Evolutionary conservation across 352 stramenopile species (phyloP).

Genomic region (Pythium volutum): DNA sequence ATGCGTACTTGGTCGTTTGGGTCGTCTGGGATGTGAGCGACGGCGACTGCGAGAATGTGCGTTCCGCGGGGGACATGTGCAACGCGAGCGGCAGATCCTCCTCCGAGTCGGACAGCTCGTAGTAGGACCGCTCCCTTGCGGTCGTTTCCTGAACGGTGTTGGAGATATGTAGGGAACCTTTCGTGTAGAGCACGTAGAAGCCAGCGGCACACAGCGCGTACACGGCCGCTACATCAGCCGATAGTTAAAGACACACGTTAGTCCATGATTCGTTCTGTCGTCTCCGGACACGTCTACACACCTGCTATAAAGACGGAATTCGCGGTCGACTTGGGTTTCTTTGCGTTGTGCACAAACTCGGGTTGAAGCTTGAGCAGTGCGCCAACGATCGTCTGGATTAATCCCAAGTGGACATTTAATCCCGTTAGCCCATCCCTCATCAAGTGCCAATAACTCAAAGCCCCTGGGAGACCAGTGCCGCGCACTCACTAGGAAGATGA

Average conservation of each 20-base stretch:
- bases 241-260: neutral
- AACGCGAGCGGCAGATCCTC: slow-evolving; percentile 62
- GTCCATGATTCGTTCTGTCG: neutral
- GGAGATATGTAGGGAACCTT: slow-evolving; percentile 42
- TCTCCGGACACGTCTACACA: slow-evolving; percentile 27
- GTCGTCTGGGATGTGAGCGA: neutral
- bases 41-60: slow-evolving; percentile 25
- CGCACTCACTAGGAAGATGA: slow-evolving; percentile 66
- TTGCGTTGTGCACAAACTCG: slow-evolving; percentile 64
- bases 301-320: slow-evolving; percentile 78
- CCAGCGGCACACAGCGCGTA: slow-evolving; percentile 43
- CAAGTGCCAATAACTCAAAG: neutral
- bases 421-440: neutral
- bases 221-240: slow-evolving; percentile 33
- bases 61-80: slow-evolving; percentile 59
- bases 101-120: slow-evolving; percentile 66
- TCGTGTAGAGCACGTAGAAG: slow-evolving; percentile 60
- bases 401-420: neutral
- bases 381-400: slow-evolving; percentile 58
- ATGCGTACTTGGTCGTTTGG: slow-evolving; percentile 11
- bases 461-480: neutral
- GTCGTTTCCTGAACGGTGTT: slow-evolving; percentile 41
- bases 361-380: slow-evolving; percentile 73
- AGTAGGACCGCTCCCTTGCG: slow-evolving; percentile 47
- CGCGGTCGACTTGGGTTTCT: slow-evolving; percentile 66